Evolutionary conservation across 805 yeast species (phyloP).

Genomic region (Torulaspora delbrueckii): DNA sequence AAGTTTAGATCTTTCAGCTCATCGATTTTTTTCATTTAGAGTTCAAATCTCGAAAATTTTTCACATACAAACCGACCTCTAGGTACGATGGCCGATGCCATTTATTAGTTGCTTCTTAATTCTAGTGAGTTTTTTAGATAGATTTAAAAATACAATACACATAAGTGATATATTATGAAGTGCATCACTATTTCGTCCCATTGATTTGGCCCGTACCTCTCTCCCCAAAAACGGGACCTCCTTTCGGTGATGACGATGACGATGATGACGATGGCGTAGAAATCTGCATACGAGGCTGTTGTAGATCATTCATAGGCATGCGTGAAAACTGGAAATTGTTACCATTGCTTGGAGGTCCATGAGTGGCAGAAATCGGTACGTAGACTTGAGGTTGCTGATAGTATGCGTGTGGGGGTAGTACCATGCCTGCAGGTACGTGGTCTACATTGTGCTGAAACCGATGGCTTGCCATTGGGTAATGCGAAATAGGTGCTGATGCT

Average conservation of each 20-base stretch:
- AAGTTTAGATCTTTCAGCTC: not conserved
- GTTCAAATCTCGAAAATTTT: not conserved
- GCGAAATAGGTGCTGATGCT: slow-evolving; percentile 7
- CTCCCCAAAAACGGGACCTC: not conserved
- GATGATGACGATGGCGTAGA: slow-evolving; percentile 7
- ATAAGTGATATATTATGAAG: not conserved
- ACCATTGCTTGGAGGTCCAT: slow-evolving; percentile 4
- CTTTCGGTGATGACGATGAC: slow-evolving; percentile 4
- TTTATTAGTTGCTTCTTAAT: not conserved
- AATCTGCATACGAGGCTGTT: slow-evolving; percentile 5
- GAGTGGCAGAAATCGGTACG: slow-evolving; percentile 11
- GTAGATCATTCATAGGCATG: slow-evolving; percentile 4
- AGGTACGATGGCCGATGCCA: not conserved
- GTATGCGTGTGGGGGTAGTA: slow-evolving; percentile 14
- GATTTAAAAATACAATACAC: not conserved
- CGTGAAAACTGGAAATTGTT: slow-evolving; percentile 5
- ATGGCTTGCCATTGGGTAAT: slow-evolving; percentile 8
- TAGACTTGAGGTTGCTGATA: slow-evolving; percentile 13
- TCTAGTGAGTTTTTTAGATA: not conserved
- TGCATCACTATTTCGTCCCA: slow-evolving; percentile 1
- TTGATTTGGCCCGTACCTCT: slow-evolving; percentile 3
- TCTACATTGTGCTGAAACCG: slow-evolving; percentile 13
- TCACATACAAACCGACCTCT: not conserved
- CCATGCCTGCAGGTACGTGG: slow-evolving; percentile 13
- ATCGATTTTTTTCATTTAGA: not conserved